Percentiles rank a stretch among this genome's conserved stretches.
These are phyloP conservation scores for Lasiodiplodia citricola DNA, from an alignment of 2,329 filamentous ascomycete species.

Conservation along the genomic window DNA sequence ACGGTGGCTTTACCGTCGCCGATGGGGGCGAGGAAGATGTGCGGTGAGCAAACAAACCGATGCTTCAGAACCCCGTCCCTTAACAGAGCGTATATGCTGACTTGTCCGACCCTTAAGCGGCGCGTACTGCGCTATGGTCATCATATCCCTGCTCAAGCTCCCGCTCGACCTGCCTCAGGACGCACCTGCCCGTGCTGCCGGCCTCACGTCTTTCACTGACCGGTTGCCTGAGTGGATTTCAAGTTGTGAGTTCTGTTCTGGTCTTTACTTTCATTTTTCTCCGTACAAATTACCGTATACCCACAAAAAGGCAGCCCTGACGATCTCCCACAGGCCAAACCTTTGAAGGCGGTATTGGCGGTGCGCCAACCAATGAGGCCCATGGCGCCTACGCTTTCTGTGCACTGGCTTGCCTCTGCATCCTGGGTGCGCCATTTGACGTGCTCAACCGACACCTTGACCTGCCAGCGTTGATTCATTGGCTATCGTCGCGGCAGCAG, in stretches of 20 bases:
- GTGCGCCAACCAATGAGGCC: slow-evolving; percentile 83
- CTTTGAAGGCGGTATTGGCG: slow-evolving; percentile 92
- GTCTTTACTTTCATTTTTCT: slow-evolving; percentile 10
- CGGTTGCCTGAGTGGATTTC: slow-evolving; percentile 80
- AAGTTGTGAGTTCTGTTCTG: slow-evolving; percentile 63
- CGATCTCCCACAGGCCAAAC: slow-evolving; percentile 65
- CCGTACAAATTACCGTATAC: slow-evolving; percentile 21
- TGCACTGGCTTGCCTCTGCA: slow-evolving; percentile 84
- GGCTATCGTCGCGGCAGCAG: slow-evolving; percentile 89
- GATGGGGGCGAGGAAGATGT: slow-evolving; percentile 91
- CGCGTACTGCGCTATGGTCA: slow-evolving; percentile 87
- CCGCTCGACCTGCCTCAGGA: slow-evolving; percentile 78
- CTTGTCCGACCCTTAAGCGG: slow-evolving; percentile 60
- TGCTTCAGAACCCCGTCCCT: slow-evolving; percentile 5
- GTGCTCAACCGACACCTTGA: slow-evolving; percentile 71
- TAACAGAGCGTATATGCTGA: slow-evolving; percentile 26
- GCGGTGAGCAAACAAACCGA: slow-evolving; percentile 60
- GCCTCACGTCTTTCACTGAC: slow-evolving; percentile 73
- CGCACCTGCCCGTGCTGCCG: slow-evolving; percentile 68
- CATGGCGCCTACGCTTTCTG: slow-evolving; percentile 98
- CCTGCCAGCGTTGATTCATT: slow-evolving; percentile 76
- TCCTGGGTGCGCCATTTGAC: slow-evolving; percentile 78
- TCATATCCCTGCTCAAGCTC: slow-evolving; percentile 82
- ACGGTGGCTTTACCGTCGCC: slow-evolving; percentile 89
- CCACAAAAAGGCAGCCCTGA: not conserved